These are phyloP conservation scores for Betula pendula DNA, from an alignment of 306 rosid species.

Conservation along the genomic window DNA sequence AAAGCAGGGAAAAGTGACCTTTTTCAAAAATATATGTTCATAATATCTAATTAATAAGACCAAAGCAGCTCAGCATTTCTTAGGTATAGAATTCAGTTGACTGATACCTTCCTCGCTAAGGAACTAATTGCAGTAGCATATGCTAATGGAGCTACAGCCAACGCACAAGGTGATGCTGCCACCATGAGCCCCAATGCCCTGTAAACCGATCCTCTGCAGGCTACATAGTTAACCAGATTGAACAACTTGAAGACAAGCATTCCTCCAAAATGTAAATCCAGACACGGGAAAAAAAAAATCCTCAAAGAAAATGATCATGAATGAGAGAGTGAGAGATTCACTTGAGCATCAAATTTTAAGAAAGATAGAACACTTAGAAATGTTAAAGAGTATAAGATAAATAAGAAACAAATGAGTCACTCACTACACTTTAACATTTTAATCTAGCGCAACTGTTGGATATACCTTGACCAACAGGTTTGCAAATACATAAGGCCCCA, in stretches of 20 bases:
- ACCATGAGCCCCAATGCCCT: constrained; percentile 98
- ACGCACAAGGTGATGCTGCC: constrained; percentile 98
- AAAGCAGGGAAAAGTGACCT: neutral
- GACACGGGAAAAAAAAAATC: neutral
- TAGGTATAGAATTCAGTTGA: neutral
- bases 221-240: constrained; percentile 47
- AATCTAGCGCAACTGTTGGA: neutral
- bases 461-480: too few species aligned
- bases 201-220: constrained; percentile 95
- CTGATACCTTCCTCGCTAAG: constrained; percentile 81
- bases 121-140: constrained; percentile 96
- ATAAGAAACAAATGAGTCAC: neutral
- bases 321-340: neutral
- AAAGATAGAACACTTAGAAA: constrained; percentile 1
- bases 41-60: neutral
- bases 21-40: neutral
- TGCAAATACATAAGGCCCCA: too few species aligned
- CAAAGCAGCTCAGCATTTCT: neutral
- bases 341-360: neutral
- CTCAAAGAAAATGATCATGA: neutral
- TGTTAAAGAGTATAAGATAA: neutral
- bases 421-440: neutral
- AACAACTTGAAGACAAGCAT: constrained; percentile 30
- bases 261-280: constrained; percentile 10
- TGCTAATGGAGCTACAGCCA: constrained; percentile 97